Base-by-base conservation (phyloP, 2,329 filamentous ascomycete species). In the Aspergillus felis region DNA sequence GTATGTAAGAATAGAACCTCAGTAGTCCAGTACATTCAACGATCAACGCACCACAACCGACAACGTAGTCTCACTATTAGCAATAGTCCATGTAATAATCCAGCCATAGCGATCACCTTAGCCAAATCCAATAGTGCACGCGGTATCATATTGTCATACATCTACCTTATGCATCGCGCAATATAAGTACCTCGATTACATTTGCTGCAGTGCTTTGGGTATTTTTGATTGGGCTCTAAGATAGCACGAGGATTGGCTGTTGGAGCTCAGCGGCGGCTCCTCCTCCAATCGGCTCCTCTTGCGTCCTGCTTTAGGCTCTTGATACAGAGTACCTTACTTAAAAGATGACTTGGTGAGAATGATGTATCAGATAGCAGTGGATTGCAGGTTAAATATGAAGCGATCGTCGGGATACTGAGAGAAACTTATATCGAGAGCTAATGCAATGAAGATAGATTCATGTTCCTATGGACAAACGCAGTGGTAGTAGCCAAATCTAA, bases 401-500 rank as follows among this genome's bases (percentile, higher is more conserved):
- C 28, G 10, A 4, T 29, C 28, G 3, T 29, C 28, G 10, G 10
- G 12, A 12, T 29, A 29, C 28, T 29, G 28, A 10, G 9, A 29
- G 28, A 12, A 29, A 12, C 10, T 29, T 29, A 10, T 29, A 29
- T 12, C 1, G 28, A 29, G 14, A 38, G 32, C 2, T 17, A 38
- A 38, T 38, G 14, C 32, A 38, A 38, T 38, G 32, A 38, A 17
- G 14, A 38, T 38, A 38, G 32, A 38, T 38, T 17, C 14, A 38
- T 17, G 32, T n/a, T 38, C 14, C 14, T 38, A 38, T 38, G 32
- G 32, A 38, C 32, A 38, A 14, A 38, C 14, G 32, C 14, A 17
- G 32, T 57, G 52, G 54, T 50, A 55, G 53, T 57, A 57, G 59
- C 51, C 32, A 50, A 48, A 41, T 38, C n/a, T 38, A 56, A 56